Conservation (phyloP, 768 basidiomycete species). For the Trametes cinnabarina region DNA sequence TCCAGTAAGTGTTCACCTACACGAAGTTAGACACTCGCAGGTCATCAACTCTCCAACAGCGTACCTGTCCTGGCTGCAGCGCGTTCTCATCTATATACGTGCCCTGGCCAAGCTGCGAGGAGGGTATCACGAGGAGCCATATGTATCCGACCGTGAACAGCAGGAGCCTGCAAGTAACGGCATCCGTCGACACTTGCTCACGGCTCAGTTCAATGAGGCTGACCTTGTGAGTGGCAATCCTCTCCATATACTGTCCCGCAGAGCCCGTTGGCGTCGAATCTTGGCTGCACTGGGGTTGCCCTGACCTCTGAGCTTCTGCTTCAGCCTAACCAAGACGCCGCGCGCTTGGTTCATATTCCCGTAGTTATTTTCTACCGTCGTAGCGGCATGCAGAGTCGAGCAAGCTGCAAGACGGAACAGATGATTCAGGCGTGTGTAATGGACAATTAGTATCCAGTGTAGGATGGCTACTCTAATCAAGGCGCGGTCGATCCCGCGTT, state of each 20-base stretch:
- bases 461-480: no score
- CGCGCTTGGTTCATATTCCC: not conserved
- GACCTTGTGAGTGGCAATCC: constrained; percentile 32
- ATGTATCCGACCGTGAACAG: constrained; percentile 66
- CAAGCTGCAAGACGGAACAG: no score
- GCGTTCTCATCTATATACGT: constrained; percentile 97
- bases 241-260: constrained; percentile 34
- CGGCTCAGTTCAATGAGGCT: not conserved
- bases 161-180: constrained; percentile 39
- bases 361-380: no score
- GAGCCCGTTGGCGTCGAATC: constrained; percentile 45
- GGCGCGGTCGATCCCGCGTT: not conserved
- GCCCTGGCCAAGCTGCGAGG: constrained; percentile 54
- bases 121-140: constrained; percentile 85
- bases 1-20: constrained; percentile 89
- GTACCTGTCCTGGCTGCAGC: constrained; percentile 86
- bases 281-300: constrained; percentile 33
- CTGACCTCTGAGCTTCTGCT: constrained; percentile 5
- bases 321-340: not conserved
- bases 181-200: not conserved
- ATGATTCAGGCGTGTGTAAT: no score
- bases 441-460: no score
- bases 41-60: constrained; percentile 11
- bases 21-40: not conserved
- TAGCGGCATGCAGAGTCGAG: not conserved